Evolutionary conservation across 225 moss, liverwort and hornwort species (phyloP).

Genomic region (Lunularia cruciata): DNA sequence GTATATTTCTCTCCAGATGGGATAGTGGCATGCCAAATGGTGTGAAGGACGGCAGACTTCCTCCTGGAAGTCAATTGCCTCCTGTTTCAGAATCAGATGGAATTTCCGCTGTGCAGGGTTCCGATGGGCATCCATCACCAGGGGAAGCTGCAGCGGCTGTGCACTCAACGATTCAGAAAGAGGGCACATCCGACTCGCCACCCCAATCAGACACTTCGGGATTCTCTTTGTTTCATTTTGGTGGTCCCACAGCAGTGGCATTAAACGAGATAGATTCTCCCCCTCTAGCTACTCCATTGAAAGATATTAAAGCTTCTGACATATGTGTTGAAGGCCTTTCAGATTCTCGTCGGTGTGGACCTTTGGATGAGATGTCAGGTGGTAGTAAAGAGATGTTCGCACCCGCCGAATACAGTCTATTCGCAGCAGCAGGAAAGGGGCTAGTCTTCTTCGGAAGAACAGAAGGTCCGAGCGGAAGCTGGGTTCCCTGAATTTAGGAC

Average conservation of each 20-base stretch:
- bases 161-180: constrained; percentile 32
- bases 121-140: constrained; percentile 29
- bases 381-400: constrained; percentile 26
- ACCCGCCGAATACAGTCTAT: constrained; percentile 51
- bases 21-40: constrained; percentile 45
- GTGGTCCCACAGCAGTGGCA: constrained; percentile 69
- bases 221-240: constrained; percentile 91
- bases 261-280: constrained; percentile 57
- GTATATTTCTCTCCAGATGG: constrained; percentile 46
- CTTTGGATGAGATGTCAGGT: constrained; percentile 32
- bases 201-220: constrained; percentile 46
- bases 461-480: constrained; percentile 8
- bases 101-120: constrained; percentile 31
- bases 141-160: constrained; percentile 34
- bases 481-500: constrained; percentile 17
- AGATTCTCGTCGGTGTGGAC: constrained; percentile 30
- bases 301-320: constrained; percentile 24
- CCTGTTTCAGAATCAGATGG: constrained; percentile 27
- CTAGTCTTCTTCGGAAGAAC: constrained; percentile 46
- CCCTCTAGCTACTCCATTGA: constrained; percentile 35
- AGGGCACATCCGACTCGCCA: constrained; percentile 42
- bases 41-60: constrained; percentile 36
- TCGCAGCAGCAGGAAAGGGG: constrained; percentile 47
- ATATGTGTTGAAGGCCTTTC: constrained; percentile 18
- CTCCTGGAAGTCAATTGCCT: constrained; percentile 39